These are phyloP conservation scores for Secale cereale DNA, from an alignment of 176 grass and related monocot species.

Conservation along the genomic window DNA sequence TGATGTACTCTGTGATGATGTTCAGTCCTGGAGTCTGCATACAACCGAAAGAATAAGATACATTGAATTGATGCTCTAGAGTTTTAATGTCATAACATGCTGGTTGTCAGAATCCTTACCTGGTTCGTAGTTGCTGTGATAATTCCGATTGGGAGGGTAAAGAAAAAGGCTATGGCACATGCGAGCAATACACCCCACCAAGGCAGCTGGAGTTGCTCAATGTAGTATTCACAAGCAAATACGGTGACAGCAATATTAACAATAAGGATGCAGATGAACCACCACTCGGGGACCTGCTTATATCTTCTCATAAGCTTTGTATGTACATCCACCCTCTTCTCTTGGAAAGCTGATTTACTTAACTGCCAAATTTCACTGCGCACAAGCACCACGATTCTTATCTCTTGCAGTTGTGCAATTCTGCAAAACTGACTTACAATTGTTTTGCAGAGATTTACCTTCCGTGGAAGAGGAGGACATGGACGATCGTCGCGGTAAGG, in stretches of 20 bases:
- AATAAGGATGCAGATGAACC: constrained; percentile 80
- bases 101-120: constrained; percentile 14
- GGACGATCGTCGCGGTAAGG: constrained; percentile 69
- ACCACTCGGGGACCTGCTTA: constrained; percentile 78
- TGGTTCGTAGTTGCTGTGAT: constrained; percentile 95
- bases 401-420: not conserved
- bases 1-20: constrained; percentile 90
- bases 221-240: constrained; percentile 93
- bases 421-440: not conserved
- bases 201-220: constrained; percentile 87
- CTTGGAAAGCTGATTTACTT: constrained; percentile 82
- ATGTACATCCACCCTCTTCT: constrained; percentile 73
- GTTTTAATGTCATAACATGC: not conserved
- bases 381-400: not conserved
- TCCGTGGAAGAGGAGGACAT: constrained; percentile 92
- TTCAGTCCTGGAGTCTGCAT: constrained; percentile 84
- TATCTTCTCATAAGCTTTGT: constrained; percentile 87
- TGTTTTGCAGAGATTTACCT: constrained; percentile 41
- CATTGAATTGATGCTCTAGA: not conserved
- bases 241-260: constrained; percentile 57
- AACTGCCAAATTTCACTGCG: constrained; percentile 82
- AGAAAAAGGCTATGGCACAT: constrained; percentile 72
- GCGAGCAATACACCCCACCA: constrained; percentile 98
- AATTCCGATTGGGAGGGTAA: constrained; percentile 89
- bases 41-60: not conserved